Evolutionary conservation across 1,284 basidiomycete genomes (phyloP).

Genomic region (Cutaneotrichosporon sp.): DNA sequence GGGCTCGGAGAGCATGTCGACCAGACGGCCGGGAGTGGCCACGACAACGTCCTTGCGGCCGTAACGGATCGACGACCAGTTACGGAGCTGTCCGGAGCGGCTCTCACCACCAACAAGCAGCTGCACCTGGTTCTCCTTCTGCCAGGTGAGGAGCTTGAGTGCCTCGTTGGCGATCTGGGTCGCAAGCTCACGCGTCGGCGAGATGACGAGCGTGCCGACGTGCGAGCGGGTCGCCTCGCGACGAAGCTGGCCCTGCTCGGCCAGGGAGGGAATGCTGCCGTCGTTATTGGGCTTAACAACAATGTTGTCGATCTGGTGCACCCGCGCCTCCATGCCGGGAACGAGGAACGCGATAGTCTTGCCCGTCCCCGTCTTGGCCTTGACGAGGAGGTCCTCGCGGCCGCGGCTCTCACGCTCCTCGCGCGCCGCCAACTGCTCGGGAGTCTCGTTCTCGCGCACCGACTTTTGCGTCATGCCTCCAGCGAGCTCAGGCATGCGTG

Average conservation of each 20-base stretch:
- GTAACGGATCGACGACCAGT: constrained; percentile 67
- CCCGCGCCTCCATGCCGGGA: constrained; percentile 76
- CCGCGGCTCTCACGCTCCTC: constrained; percentile 27
- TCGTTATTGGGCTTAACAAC: constrained; percentile 26
- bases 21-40: constrained; percentile 85
- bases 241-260: constrained; percentile 10
- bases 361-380: constrained; percentile 87
- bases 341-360: constrained; percentile 88
- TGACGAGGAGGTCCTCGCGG: constrained; percentile 46
- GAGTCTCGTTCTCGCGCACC: constrained; percentile 15
- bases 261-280: constrained; percentile 25
- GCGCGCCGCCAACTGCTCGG: constrained; percentile 20
- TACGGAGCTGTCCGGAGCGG: constrained; percentile 49
- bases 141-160: constrained; percentile 64
- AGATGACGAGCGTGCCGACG: constrained; percentile 80
- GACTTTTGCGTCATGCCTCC: constrained; percentile 30
- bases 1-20: constrained; percentile 73
- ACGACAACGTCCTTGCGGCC: constrained; percentile 82
- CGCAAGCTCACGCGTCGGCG: constrained; percentile 91
- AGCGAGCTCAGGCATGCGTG: constrained; percentile 57
- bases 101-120: constrained; percentile 81
- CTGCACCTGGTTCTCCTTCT: constrained; percentile 67
- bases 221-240: constrained; percentile 55
- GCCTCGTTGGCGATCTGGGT: constrained; percentile 91
- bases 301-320: constrained; percentile 49